These are phyloP conservation scores for Trichothecium roseum DNA, from an alignment of 2,329 filamentous ascomycete genomes.

Conservation along the genomic window DNA sequence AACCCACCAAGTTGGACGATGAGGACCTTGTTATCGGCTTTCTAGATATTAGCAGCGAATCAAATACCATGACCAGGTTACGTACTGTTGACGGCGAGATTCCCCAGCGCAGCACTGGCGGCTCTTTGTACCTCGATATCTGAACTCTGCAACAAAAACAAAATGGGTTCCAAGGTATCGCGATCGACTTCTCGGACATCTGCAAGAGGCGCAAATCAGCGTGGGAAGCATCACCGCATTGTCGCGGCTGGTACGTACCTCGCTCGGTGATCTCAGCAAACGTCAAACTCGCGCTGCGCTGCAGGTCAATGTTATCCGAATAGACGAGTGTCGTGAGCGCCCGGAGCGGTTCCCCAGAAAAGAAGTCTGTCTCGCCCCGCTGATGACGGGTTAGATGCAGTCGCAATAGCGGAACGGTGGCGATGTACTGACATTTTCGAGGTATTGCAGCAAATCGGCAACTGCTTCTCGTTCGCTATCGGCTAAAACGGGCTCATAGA, in stretches of 20 bases:
- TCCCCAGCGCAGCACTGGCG: slow-evolving; percentile 89
- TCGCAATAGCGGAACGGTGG: not conserved
- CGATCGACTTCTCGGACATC: slow-evolving; percentile 95
- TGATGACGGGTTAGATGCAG: slow-evolving; percentile 23
- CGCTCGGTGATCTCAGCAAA: slow-evolving; percentile 98
- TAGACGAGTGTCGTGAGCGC: slow-evolving; percentile 94
- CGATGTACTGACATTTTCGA: slow-evolving; percentile 70
- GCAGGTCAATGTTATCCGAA: slow-evolving; percentile 96
- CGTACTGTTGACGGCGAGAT: slow-evolving; percentile 93
- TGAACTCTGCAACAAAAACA: slow-evolving; percentile 86
- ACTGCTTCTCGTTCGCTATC: slow-evolving; percentile 97
- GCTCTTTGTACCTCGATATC: slow-evolving; percentile 97
- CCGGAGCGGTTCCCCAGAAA: slow-evolving; percentile 86
- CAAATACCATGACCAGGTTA: slow-evolving; percentile 17
- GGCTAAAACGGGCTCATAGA: slow-evolving; percentile 80
- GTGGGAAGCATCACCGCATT: not conserved
- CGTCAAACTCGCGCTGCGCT: slow-evolving; percentile 92
- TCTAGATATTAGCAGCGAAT: slow-evolving; percentile 1
- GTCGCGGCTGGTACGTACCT: slow-evolving; percentile 48
- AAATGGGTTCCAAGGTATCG: slow-evolving; percentile 89
- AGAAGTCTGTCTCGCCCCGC: slow-evolving; percentile 97
- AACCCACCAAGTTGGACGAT: slow-evolving; percentile 90
- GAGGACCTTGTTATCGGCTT: slow-evolving; percentile 94
- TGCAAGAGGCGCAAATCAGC: slow-evolving; percentile 25
- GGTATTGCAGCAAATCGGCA: slow-evolving; percentile 85